Evolutionary conservation across 139 green algal species (phyloP).

Genomic region (Pycnococcus provasolii): DNA sequence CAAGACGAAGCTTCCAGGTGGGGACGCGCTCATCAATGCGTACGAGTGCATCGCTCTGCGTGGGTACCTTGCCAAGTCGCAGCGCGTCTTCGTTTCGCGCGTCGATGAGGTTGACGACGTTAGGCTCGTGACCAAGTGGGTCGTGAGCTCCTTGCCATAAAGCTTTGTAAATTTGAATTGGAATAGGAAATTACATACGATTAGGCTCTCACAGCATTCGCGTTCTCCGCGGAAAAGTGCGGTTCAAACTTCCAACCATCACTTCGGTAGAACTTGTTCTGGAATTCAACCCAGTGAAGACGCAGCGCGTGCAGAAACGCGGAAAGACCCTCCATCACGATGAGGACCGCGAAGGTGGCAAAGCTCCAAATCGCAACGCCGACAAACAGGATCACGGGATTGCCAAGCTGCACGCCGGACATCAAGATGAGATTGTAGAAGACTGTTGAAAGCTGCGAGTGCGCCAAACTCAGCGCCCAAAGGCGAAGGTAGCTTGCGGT

Average conservation of each 20-base stretch:
- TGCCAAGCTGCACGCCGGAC: conserved; percentile 12
- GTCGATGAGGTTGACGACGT: too few relatives aligned
- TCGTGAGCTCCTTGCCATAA: too few relatives aligned
- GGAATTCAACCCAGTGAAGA: conserved; percentile 83
- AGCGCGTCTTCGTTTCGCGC: too few relatives aligned
- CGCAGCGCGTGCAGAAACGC: conserved; percentile 96
- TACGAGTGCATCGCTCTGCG: too few relatives aligned
- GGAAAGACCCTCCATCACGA: conserved; percentile 94
- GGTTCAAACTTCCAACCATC: conserved; percentile 83
- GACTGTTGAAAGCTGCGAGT: conserved; percentile 78
- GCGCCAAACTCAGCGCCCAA: conserved; percentile 87
- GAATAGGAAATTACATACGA: not conserved
- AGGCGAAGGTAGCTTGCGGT: conserved; percentile 96
- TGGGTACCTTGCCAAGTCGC: too few relatives aligned
- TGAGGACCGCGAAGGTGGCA: conserved; percentile 89
- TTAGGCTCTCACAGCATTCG: not conserved
- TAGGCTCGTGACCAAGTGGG: too few relatives aligned
- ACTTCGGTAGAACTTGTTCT: conserved; percentile 62
- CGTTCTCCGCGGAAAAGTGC: conserved; percentile 57
- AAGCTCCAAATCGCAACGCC: conserved; percentile 80
- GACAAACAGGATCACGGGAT: conserved; percentile 32
- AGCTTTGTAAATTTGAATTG: too few relatives aligned
- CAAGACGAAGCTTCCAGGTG: too few relatives aligned
- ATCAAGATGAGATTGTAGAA: conserved; percentile 83
- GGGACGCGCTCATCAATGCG: too few relatives aligned